These are phyloP conservation scores for Tulasnella sp. DNA, from an alignment of 768 basidiomycete species.

Conservation along the genomic window DNA sequence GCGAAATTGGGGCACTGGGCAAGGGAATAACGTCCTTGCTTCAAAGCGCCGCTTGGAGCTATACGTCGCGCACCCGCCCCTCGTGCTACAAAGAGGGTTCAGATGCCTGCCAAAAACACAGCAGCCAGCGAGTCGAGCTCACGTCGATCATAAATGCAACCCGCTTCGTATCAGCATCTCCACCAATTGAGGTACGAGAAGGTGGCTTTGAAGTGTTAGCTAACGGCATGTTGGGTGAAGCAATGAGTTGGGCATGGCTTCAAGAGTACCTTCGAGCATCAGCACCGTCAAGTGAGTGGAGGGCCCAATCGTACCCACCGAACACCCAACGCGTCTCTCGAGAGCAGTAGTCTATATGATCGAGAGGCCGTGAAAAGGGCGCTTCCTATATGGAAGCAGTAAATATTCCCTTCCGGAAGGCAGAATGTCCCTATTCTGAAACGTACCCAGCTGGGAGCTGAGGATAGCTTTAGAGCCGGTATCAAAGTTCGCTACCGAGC, in stretches of 20 bases:
- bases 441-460: conserved; percentile 21
- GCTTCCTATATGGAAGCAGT: neutral
- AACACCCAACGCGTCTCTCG: conserved; percentile 6
- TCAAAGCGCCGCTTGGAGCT: too few relatives aligned
- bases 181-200: neutral
- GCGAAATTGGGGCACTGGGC: too few relatives aligned
- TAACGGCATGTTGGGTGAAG: conserved; percentile 16
- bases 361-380: conserved; percentile 26
- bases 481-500: neutral
- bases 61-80: too few relatives aligned
- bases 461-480: conserved; percentile 6
- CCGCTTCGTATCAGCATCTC: conserved; percentile 8
- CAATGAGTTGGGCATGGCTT: conserved; percentile 22
- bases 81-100: too few relatives aligned
- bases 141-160: conserved; percentile 32
- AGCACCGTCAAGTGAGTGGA: neutral
- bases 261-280: neutral
- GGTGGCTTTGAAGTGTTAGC: neutral
- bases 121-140: conserved; percentile 5
- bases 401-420: neutral
- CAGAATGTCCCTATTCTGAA: neutral
- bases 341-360: conserved; percentile 29
- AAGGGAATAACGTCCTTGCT: too few relatives aligned
- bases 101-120: neutral
- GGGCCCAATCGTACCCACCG: neutral